phyloP scores from a whole-genome alignment of 768 basidiomycete species.

The Termitomyces sp. region DNA sequence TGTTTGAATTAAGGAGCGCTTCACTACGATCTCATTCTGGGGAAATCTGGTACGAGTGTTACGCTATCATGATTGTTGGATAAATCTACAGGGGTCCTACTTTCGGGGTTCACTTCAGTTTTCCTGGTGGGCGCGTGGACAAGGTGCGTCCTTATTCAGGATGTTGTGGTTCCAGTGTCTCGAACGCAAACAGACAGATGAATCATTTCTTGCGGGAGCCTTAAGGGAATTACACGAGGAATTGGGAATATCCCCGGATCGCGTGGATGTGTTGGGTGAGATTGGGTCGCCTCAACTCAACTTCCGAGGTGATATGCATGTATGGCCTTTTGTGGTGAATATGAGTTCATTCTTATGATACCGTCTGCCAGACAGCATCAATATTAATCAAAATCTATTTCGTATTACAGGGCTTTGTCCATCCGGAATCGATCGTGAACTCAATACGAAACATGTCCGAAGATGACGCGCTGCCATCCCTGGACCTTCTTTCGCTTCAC shows the following conservation, averaged over 20 bases:
- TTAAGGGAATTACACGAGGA: constrained; percentile 75
- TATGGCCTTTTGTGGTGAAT: constrained; percentile 77
- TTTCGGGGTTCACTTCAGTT: constrained; percentile 35
- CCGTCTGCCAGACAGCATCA: background rate
- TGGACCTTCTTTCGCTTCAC: constrained; percentile 46
- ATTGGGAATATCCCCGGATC: constrained; percentile 52
- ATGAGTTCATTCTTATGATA: background rate
- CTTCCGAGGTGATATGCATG: constrained; percentile 50
- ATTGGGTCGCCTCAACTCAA: constrained; percentile 60
- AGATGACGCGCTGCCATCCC: constrained; percentile 53
- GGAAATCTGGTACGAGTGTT: constrained; percentile 61
- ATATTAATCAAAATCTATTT: constrained; percentile 7
- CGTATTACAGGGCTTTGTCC: constrained; percentile 34
- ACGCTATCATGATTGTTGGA: background rate
- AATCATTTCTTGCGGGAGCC: constrained; percentile 56
- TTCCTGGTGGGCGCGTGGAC: constrained; percentile 71
- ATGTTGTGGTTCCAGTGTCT: constrained; percentile 1
- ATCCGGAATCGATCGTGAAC: constrained; percentile 14
- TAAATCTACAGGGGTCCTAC: background rate
- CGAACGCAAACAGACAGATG: constrained; percentile 27
- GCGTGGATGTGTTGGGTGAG: constrained; percentile 62
- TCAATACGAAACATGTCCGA: constrained; percentile 15
- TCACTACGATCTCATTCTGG: constrained; percentile 66
- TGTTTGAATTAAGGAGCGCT: constrained; percentile 68
- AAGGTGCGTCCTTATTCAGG: constrained; percentile 32